Evolutionary conservation across 2,329 filamentous ascomycete species (phyloP).

Genomic region (Fusarium sp.): DNA sequence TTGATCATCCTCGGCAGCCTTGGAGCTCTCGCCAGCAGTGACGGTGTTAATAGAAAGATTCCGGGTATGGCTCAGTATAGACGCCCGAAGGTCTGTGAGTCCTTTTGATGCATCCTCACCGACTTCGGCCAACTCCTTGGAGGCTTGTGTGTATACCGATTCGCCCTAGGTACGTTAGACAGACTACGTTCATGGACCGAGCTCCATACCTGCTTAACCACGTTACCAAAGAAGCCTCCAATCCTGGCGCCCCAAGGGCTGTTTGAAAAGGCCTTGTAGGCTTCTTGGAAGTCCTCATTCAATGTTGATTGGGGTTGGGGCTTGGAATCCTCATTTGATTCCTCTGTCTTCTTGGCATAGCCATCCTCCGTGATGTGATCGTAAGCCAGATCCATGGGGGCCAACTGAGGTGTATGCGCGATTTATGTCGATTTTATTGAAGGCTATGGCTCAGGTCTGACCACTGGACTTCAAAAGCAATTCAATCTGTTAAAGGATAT

Average conservation of each 20-base stretch:
- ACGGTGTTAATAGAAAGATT: constrained; percentile 71
- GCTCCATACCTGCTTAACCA: constrained; percentile 83
- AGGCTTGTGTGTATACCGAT: constrained; percentile 82
- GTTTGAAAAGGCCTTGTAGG: constrained; percentile 90
- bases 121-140: constrained; percentile 82
- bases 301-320: constrained; percentile 64
- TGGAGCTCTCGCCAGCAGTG: constrained; percentile 44
- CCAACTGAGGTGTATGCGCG: constrained; percentile 5
- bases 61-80: constrained; percentile 76
- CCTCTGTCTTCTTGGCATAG: constrained; percentile 63
- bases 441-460: not conserved
- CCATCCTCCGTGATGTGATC: constrained; percentile 93
- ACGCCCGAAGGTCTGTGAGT: constrained; percentile 73
- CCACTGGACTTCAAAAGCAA: not conserved
- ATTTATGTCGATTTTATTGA: not conserved
- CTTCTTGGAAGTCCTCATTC: constrained; percentile 91
- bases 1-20: constrained; percentile 50
- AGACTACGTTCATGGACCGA: constrained; percentile 1
- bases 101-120: constrained; percentile 84
- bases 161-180: constrained; percentile 67
- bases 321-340: constrained; percentile 54
- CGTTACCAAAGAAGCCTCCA: constrained; percentile 87
- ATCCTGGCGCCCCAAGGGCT: constrained; percentile 91
- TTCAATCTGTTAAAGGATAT: constrained; percentile 14
- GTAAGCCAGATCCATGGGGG: constrained; percentile 91